phyloP scores from a whole-genome alignment of 768 basidiomycete genomes.

The Suillus subalutaceus region DNA sequence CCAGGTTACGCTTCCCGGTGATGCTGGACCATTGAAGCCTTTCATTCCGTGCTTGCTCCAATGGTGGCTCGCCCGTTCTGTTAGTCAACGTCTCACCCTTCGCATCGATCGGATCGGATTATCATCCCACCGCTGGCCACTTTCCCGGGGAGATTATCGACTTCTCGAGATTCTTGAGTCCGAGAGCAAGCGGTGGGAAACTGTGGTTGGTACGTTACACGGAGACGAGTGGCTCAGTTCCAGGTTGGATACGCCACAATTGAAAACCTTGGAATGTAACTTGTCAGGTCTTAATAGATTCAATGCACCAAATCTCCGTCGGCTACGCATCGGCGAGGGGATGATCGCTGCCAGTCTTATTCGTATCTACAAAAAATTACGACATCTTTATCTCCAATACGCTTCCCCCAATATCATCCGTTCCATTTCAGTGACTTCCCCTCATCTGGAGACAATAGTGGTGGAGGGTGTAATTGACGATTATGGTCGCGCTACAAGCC shows the following conservation, averaged over 20 bases:
- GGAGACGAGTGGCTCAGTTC: not conserved
- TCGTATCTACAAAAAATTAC: not conserved
- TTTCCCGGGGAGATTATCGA: not conserved
- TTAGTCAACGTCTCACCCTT: not conserved
- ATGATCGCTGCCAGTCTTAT: not conserved
- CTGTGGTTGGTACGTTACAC: too few species aligned
- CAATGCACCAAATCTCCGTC: not conserved
- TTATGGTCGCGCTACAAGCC: too few species aligned
- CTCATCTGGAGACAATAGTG: not conserved
- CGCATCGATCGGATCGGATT: not conserved
- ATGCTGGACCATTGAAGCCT: not conserved
- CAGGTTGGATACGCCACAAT: not conserved
- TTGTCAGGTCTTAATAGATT: not conserved
- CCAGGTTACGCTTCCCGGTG: not conserved
- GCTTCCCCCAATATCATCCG: not conserved
- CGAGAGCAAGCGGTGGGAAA: constrained; percentile 2
- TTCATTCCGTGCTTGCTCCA: not conserved
- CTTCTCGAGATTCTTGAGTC: not conserved
- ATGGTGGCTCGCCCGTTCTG: not conserved
- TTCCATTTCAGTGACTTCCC: not conserved
- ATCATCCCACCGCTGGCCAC: not conserved
- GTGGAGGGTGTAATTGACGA: not conserved
- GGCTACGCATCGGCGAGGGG: not conserved
- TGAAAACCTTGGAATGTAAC: not conserved
- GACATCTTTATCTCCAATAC: not conserved